These are phyloP conservation scores for Hemileia vastatrix DNA, from an alignment of 1,284 basidiomycete species.

Conservation along the genomic window DNA sequence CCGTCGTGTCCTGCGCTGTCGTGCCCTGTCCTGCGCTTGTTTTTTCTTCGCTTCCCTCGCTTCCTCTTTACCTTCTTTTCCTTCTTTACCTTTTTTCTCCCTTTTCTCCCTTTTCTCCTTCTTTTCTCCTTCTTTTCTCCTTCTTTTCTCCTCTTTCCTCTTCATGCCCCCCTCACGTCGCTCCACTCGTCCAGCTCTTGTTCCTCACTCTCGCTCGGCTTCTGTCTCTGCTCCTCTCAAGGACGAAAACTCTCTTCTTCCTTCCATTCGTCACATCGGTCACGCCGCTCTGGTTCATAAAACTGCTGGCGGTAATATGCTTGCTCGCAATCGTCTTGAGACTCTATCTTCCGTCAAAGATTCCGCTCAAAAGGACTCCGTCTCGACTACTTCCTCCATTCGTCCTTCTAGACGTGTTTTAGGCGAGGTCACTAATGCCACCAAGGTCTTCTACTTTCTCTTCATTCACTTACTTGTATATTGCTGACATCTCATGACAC, in stretches of 20 bases:
- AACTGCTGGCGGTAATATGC: too few species aligned
- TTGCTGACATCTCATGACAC: neutral
- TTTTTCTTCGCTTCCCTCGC: neutral
- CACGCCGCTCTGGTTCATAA: neutral
- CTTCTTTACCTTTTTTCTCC: neutral
- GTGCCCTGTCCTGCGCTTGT: neutral
- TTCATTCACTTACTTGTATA: neutral
- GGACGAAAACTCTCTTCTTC: constrained; percentile 16
- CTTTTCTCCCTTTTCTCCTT: neutral
- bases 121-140: constrained; percentile 2
- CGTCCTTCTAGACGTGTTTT: constrained; percentile 22
- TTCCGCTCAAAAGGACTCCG: constrained; percentile 6
- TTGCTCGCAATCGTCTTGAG: too few species aligned
- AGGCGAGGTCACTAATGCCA: constrained; percentile 31
- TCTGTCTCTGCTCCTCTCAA: neutral
- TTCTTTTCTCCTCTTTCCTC: constrained; percentile 1
- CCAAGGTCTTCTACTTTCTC: constrained; percentile 22
- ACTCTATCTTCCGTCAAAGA: constrained; percentile 2
- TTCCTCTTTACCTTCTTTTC: neutral
- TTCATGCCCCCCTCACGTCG: neutral
- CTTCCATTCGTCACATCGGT: neutral
- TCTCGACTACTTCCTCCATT: neutral
- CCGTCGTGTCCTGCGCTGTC: too few species aligned
- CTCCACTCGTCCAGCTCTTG: neutral
- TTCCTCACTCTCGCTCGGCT: neutral